A percentile compares a stretch with the other conserved stretches of the same genome.
These are phyloP conservation scores for Rugosomyces carneus DNA, from an alignment of 1,284 basidiomycete genomes.

Conservation along the genomic window DNA sequence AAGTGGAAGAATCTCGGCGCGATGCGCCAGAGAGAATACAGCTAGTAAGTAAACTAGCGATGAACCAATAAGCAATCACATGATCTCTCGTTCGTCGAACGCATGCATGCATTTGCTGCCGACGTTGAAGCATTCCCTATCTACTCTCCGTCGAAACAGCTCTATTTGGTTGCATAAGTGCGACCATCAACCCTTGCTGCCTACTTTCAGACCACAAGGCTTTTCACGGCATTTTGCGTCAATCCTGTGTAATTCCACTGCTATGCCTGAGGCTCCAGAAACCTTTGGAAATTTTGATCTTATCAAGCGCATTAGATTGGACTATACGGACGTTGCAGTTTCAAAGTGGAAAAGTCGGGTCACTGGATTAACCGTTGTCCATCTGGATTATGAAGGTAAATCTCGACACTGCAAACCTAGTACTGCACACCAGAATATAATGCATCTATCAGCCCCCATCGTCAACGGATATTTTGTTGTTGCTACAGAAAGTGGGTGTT, in stretches of 20 bases:
- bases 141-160: conserved; percentile 9
- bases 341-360: conserved; percentile 82
- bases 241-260: conserved; percentile 6
- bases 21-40: not conserved
- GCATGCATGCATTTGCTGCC: conserved; percentile 33
- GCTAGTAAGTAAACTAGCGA: not conserved
- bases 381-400: conserved; percentile 78
- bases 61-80: conserved; percentile 5
- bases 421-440: conserved; percentile 1
- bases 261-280: conserved; percentile 25
- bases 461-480: conserved; percentile 93
- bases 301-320: conserved; percentile 62
- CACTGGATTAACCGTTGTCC: conserved; percentile 75
- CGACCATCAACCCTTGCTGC: conserved; percentile 19
- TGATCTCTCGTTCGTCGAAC: conserved; percentile 10
- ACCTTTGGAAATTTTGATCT: conserved; percentile 76
- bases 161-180: not conserved
- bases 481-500: conserved; percentile 78
- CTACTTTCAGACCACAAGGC: conserved; percentile 23
- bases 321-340: conserved; percentile 70
- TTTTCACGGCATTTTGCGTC: conserved; percentile 15
- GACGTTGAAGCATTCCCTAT: conserved; percentile 23
- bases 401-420: not conserved
- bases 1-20: not conserved
- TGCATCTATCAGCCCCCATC: conserved; percentile 58